phyloP scores from a whole-genome alignment of 768 basidiomycete genomes.

The Hericium coralloides region DNA sequence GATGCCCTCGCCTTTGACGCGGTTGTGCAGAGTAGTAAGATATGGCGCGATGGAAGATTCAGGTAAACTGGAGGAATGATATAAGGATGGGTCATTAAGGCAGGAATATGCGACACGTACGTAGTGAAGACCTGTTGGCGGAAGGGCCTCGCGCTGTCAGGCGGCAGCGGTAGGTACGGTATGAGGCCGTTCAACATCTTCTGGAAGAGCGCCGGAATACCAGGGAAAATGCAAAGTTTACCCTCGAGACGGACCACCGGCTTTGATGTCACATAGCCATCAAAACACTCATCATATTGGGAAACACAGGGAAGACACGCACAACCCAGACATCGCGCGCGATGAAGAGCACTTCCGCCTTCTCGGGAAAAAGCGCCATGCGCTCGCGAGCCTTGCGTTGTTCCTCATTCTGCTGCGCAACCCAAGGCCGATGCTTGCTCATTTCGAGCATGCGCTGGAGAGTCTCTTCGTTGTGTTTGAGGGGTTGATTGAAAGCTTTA shows the following conservation, averaged over 20 bases:
- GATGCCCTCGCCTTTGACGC: constrained; percentile 66
- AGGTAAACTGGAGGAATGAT: constrained; percentile 26
- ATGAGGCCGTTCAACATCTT: constrained; percentile 68
- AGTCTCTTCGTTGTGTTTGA: constrained; percentile 72
- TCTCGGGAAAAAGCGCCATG: constrained; percentile 86
- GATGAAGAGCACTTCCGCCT: constrained; percentile 74
- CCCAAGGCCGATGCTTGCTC: constrained; percentile 45
- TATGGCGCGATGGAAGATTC: constrained; percentile 88
- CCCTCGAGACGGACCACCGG: constrained; percentile 81
- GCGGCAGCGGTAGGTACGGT: constrained; percentile 73
- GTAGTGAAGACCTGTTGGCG: constrained; percentile 79
- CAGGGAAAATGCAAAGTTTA: constrained; percentile 87
- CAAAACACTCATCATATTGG: not conserved
- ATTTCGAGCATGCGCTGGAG: constrained; percentile 61
- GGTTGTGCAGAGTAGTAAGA: constrained; percentile 66
- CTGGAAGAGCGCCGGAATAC: constrained; percentile 80
- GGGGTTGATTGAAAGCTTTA: constrained; percentile 66
- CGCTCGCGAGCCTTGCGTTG: constrained; percentile 69
- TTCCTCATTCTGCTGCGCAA: constrained; percentile 57
- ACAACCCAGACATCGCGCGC: constrained; percentile 82
- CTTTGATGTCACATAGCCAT: constrained; percentile 25
- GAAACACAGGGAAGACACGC: constrained; percentile 20
- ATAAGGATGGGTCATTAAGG: not conserved
- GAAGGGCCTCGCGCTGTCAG: constrained; percentile 59
- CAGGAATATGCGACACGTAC: constrained; percentile 32